Evolutionary conservation across 75 land plant genomes (phyloP).

Genomic region (Picea sitchensis): DNA sequence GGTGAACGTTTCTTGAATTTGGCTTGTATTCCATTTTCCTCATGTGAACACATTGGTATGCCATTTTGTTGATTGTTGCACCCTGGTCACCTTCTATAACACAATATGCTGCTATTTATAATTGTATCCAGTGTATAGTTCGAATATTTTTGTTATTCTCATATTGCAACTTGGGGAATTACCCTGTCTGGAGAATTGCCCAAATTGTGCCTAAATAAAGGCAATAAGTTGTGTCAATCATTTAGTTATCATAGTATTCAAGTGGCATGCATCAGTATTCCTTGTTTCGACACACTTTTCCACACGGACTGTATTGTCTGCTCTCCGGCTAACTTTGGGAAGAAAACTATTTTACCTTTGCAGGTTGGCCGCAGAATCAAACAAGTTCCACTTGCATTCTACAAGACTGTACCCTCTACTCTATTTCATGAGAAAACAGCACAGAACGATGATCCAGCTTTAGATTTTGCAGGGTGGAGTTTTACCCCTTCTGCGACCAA

Average conservation of each 20-base stretch:
- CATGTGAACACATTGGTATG: neutral
- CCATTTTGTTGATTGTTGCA: neutral
- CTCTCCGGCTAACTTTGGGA: too few species aligned
- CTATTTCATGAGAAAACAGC: constrained; percentile 48
- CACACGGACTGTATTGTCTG: too few species aligned
- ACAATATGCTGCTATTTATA: too few species aligned
- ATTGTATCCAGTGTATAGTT: too few species aligned
- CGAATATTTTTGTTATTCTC: too few species aligned
- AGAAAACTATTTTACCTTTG: neutral
- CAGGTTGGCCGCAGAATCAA: constrained; percentile 84
- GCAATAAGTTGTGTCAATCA: too few species aligned
- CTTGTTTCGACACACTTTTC: too few species aligned
- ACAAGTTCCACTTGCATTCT: constrained; percentile 92
- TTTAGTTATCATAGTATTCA: too few species aligned
- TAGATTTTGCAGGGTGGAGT: constrained; percentile 88
- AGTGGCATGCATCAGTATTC: too few species aligned
- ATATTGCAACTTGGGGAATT: too few species aligned
- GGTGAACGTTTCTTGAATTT: constrained; percentile 40
- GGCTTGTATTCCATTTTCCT: neutral
- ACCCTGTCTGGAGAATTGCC: too few species aligned
- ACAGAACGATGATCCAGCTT: neutral
- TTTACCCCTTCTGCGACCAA: constrained; percentile 18
- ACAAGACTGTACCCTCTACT: constrained; percentile 59
- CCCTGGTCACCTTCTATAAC: neutral
- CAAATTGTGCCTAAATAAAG: too few species aligned